A percentile compares a stretch with the other conserved stretches of the same genome.
Conservation (phyloP, 2,329 filamentous ascomycete genomes). For the Parascedosporium putredinis region DNA sequence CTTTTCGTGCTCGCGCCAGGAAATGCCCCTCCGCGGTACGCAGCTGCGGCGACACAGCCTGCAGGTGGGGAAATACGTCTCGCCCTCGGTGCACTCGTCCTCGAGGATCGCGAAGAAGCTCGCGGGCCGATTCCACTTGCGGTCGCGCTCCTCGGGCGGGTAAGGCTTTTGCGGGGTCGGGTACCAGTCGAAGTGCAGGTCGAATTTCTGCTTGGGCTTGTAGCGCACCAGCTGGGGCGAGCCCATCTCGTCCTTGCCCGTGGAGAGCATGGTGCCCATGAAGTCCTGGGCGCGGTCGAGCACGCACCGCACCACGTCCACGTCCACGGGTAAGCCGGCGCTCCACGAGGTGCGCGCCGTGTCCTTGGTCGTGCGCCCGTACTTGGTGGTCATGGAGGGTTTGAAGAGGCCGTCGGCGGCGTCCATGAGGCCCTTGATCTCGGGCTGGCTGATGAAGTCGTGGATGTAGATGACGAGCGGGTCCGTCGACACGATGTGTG, state of each 20-base stretch:
- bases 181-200: slow-evolving; percentile 30
- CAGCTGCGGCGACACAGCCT: slow-evolving; percentile 20
- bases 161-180: slow-evolving; percentile 4
- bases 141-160: background rate
- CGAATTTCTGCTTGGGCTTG: slow-evolving; percentile 26
- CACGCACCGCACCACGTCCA: slow-evolving; percentile 26
- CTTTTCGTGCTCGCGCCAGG: slow-evolving; percentile 6
- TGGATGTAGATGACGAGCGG: slow-evolving; percentile 34
- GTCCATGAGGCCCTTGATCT: slow-evolving; percentile 19
- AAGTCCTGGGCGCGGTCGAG: slow-evolving; percentile 24
- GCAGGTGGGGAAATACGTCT: slow-evolving; percentile 29
- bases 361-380: slow-evolving; percentile 21
- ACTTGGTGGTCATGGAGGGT: slow-evolving; percentile 27
- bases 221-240: slow-evolving; percentile 32
- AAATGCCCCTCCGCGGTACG: background rate
- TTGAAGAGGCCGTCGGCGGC: slow-evolving; percentile 25
- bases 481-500: slow-evolving; percentile 29
- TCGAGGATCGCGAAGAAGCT: slow-evolving; percentile 33
- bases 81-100: slow-evolving; percentile 26
- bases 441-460: slow-evolving; percentile 23
- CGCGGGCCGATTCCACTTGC: slow-evolving; percentile 23
- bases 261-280: slow-evolving; percentile 25
- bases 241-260: slow-evolving; percentile 29
- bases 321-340: slow-evolving; percentile 24
- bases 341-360: slow-evolving; percentile 27